Conservation (phyloP, 805 yeast genomes). For the Jamesozyma rosinii region DNA sequence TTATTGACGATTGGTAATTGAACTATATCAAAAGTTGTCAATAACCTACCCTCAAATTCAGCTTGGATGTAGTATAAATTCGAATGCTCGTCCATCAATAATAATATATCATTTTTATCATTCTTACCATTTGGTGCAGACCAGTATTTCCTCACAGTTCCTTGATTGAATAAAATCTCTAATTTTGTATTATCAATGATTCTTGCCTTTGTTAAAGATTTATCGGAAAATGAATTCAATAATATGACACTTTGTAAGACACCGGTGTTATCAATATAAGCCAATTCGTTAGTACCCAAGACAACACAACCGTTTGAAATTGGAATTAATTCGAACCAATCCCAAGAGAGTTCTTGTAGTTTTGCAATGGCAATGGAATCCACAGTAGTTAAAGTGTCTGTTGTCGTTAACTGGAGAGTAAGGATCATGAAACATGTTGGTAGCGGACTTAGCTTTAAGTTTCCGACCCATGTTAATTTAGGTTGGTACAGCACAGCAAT, state of each 20-base stretch:
- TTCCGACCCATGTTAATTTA: constrained; percentile 69
- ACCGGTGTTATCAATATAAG: constrained; percentile 66
- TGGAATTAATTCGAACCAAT: constrained; percentile 54
- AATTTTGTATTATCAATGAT: constrained; percentile 35
- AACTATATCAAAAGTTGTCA: constrained; percentile 23
- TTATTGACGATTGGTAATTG: constrained; percentile 27
- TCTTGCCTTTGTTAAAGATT: constrained; percentile 41
- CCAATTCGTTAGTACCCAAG: constrained; percentile 66
- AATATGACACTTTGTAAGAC: constrained; percentile 30
- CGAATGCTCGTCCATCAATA: constrained; percentile 23
- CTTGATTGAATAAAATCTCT: constrained; percentile 16
- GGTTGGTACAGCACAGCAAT: constrained; percentile 56
- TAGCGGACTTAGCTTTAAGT: constrained; percentile 12
- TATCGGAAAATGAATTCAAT: constrained; percentile 30
- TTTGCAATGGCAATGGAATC: constrained; percentile 60
- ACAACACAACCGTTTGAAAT: constrained; percentile 55
- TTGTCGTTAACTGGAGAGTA: constrained; percentile 43
- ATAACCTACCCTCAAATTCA: constrained; percentile 27
- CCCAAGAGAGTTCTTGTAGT: constrained; percentile 63
- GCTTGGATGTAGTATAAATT: constrained; percentile 21
- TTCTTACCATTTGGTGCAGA: constrained; percentile 6
- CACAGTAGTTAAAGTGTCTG: constrained; percentile 12
- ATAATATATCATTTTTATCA: constrained; percentile 13
- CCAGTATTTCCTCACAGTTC: constrained; percentile 11
- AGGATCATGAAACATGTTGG: constrained; percentile 21